Evolutionary conservation across 129 eudicot genomes (phyloP).

Genomic region (Artemisia annua): DNA sequence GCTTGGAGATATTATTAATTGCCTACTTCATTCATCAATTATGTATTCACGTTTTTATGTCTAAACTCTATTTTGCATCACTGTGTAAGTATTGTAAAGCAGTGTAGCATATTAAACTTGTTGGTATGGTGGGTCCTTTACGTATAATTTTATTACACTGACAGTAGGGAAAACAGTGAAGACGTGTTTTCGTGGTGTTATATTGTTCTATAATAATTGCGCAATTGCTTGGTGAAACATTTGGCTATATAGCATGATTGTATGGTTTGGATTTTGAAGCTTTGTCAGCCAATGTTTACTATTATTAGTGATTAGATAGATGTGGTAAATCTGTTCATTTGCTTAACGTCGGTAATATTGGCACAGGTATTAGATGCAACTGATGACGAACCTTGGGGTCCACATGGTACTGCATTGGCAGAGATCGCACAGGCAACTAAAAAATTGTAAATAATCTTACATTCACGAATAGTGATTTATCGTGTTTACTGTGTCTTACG

Average conservation of each 20-base stretch:
- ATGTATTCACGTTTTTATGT: no score
- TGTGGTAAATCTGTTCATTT: slow-evolving; percentile 9
- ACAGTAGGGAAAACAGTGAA: no score
- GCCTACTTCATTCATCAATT: no score
- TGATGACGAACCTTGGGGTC: slow-evolving; percentile 98
- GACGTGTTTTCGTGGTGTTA: no score
- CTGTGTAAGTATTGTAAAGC: no score
- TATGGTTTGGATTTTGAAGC: not conserved
- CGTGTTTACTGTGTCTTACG: not conserved
- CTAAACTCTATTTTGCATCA: no score
- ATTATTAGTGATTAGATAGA: not conserved
- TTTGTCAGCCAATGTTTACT: not conserved
- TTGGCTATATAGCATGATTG: not conserved
- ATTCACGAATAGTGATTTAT: slow-evolving; percentile 10
- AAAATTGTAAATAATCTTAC: slow-evolving; percentile 53
- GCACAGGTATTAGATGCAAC: slow-evolving; percentile 92
- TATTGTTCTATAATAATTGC: not conserved
- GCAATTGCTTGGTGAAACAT: slow-evolving; percentile 17
- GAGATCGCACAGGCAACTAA: slow-evolving; percentile 97
- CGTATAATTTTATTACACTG: no score
- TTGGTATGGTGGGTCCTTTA: not conserved
- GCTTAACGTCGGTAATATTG: slow-evolving; percentile 14
- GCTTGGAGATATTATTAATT: no score
- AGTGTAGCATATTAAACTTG: slow-evolving; percentile 4
- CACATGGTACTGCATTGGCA: slow-evolving; percentile 94